A percentile compares a stretch with the other conserved stretches of the same genome.
phyloP scores from a whole-genome alignment of 495 filamentous ascomycete species.

The Pseudomonodictys pantanalensis region DNA sequence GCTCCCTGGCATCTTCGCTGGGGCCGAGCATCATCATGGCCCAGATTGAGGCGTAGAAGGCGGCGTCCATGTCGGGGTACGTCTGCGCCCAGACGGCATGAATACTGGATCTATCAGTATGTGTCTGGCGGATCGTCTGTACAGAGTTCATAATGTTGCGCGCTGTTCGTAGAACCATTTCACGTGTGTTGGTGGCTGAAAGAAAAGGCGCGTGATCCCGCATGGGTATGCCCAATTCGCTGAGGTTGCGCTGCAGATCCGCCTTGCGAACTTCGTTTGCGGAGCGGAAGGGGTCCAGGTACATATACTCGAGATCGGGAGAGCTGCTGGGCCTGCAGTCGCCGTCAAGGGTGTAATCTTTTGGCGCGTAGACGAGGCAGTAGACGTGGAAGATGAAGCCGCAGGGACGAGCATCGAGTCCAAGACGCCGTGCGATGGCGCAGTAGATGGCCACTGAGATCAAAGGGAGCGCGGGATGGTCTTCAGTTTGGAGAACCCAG shows the following conservation, averaged over 20 bases:
- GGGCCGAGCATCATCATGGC: constrained; percentile 59
- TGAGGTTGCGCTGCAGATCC: constrained; percentile 59
- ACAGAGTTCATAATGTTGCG: constrained; percentile 73
- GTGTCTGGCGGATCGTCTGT: constrained; percentile 38
- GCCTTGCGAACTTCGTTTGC: constrained; percentile 60
- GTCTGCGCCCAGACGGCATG: constrained; percentile 12
- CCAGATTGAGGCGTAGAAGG: constrained; percentile 78
- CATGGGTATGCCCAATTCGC: constrained; percentile 57
- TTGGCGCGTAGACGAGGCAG: constrained; percentile 61
- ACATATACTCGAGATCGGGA: constrained; percentile 52
- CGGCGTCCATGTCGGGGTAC: constrained; percentile 56
- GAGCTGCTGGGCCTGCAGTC: constrained; percentile 34
- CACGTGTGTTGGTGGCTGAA: constrained; percentile 54
- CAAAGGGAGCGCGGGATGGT: constrained; percentile 73
- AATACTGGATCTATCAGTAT: constrained; percentile 1
- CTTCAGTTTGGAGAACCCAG: constrained; percentile 55
- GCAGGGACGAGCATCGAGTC: constrained; percentile 68
- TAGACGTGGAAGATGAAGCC: constrained; percentile 79
- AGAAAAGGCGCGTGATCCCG: constrained; percentile 57
- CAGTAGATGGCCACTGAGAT: constrained; percentile 75
- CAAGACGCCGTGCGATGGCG: constrained; percentile 61
- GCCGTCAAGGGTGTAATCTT: constrained; percentile 63
- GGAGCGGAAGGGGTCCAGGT: constrained; percentile 78
- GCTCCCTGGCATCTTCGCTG: constrained; percentile 40
- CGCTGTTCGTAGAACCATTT: constrained; percentile 71